A percentile compares a stretch with the other conserved stretches of the same genome.
Evolutionary conservation across 2,329 filamentous ascomycete species (phyloP).

Genomic region (Aspergillus sp.): DNA sequence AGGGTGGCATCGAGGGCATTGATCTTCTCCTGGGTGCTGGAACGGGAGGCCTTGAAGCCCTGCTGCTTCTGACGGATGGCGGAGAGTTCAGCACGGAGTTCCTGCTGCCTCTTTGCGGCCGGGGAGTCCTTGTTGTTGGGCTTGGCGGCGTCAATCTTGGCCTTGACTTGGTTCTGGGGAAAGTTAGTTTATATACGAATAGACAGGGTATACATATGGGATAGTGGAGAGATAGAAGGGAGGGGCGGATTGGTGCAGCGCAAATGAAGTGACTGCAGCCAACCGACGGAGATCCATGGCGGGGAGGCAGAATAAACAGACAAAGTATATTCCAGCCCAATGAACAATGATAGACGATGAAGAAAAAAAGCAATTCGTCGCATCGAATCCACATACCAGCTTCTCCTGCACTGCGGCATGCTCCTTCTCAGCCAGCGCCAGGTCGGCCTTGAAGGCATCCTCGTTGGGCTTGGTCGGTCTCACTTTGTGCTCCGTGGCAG

Average conservation of each 20-base stretch:
- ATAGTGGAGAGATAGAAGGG: not conserved
- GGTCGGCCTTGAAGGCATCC: conserved; percentile 73
- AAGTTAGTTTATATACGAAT: conserved; percentile 14
- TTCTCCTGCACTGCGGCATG: conserved; percentile 73
- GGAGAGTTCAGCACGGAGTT: conserved; percentile 77
- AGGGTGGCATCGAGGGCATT: conserved; percentile 88
- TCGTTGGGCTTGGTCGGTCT: conserved; percentile 87
- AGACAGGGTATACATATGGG: not conserved
- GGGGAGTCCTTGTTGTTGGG: conserved; percentile 82
- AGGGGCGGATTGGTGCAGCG: not conserved
- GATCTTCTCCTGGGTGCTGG: conserved; percentile 79
- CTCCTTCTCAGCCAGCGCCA: conserved; percentile 82
- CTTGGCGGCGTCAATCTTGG: conserved; percentile 79
- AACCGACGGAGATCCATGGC: not conserved
- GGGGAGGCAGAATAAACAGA: not conserved
- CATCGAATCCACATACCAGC: conserved; percentile 45
- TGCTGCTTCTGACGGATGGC: conserved; percentile 85
- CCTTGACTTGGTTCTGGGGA: conserved; percentile 80
- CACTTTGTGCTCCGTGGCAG: conserved; percentile 38
- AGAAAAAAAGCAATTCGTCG: conserved; percentile 4
- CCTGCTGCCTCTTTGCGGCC: conserved; percentile 75
- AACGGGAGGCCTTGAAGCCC: conserved; percentile 78
- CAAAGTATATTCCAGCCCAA: not conserved
- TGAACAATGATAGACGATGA: conserved; percentile 2
- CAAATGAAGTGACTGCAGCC: not conserved